Base-by-base conservation (phyloP, 2,329 filamentous ascomycete genomes). In the Geoglossum cookeanum region DNA sequence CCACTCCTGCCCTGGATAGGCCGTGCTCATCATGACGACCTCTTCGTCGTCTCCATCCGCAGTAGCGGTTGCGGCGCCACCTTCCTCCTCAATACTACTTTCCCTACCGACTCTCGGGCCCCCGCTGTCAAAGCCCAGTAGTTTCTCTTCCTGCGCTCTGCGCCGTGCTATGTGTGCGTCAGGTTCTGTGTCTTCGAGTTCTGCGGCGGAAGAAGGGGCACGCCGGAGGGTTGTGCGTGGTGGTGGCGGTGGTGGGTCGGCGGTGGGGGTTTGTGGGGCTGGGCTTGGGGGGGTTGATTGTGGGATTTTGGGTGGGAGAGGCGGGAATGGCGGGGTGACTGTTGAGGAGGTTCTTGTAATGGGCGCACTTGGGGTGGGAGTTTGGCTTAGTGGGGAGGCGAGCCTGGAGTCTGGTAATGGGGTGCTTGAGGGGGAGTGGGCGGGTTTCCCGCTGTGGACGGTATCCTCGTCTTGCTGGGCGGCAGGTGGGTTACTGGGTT, bases 1-100 rank as follows among this genome's bases (percentile, higher is more conserved):
- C 81, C 83, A 86, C 66, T 85, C 82, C 69, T 84, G 80, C 0
- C 83, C 83, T 0, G 83, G 83, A 66, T 85, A 86, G 64, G 77
- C 81, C 11, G 80, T 82, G 5, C 81, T 81, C 53, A 73, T 76
- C 83, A 86, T 85, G 59, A 74, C 70, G 11, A 77, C 75, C 64
- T 70, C 66, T 13, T 74, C 71, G n/a, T 74, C 71, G 22, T 22
- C 22, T 22, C 22, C 22, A 22, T 22, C 22, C 1, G 22, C 22
- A 22, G 22, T 22, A 22, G 22, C 22, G 22, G 22, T 22, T 1
- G 22, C 22, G 22, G 22, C 22, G 22, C 1, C 22, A 22, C 22
- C 22, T 35, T 72, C 69, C 45, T 70, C 68, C 53, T 63, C 65
- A 55, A 69, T 68, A 32, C 68, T 69, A 29, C 68, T 66, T 22